A percentile compares a stretch with the other conserved stretches of the same genome.
phyloP scores from a whole-genome alignment of 176 grass and related monocot genomes.

The Aegilops longissima region DNA sequence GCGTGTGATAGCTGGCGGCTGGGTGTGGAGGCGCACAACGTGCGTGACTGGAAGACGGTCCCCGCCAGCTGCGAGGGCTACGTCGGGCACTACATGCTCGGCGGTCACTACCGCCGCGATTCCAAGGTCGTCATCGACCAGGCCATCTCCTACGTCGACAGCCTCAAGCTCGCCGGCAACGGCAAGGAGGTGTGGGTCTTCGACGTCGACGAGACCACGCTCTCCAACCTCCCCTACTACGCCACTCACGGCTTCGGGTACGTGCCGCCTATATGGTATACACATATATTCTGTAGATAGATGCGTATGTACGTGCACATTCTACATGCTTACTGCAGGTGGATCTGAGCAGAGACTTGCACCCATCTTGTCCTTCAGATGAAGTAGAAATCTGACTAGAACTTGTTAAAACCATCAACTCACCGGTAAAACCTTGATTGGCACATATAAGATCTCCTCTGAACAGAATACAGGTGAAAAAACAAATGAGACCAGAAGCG shows the following conservation, averaged over 20 bases:
- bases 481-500: neutral
- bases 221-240: constrained; percentile 60
- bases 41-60: constrained; percentile 28
- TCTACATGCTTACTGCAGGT: neutral
- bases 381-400: neutral
- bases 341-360: neutral
- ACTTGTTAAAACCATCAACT: neutral
- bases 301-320: neutral
- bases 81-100: constrained; percentile 50
- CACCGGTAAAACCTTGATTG: no score
- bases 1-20: constrained; percentile 6
- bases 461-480: neutral
- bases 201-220: constrained; percentile 51
- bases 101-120: constrained; percentile 34
- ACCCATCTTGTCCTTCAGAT: neutral
- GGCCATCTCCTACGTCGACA: constrained; percentile 28
- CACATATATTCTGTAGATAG: neutral
- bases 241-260: constrained; percentile 47
- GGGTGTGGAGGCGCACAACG: constrained; percentile 47
- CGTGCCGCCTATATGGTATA: no score
- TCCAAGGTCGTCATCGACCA: constrained; percentile 32
- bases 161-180: constrained; percentile 23
- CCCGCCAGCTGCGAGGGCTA: constrained; percentile 26
- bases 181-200: constrained; percentile 60
- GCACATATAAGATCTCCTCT: no score